Evolutionary conservation across 108 stramenopile species (phyloP).

Genomic region (Seminavis robusta): DNA sequence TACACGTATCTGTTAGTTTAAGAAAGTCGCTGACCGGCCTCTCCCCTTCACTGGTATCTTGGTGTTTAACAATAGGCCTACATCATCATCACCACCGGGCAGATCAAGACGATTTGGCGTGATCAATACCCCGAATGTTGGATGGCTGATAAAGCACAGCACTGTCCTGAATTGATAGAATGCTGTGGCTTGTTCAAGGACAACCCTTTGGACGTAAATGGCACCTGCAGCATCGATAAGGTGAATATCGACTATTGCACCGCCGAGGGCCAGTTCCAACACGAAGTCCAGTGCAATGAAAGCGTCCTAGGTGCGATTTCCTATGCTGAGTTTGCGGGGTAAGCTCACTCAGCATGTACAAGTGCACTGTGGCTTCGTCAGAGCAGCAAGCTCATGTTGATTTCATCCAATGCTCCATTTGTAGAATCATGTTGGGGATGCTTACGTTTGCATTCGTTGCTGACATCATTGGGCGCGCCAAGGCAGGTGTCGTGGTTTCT

Average conservation of each 20-base stretch:
- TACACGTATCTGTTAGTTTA: too few relatives aligned
- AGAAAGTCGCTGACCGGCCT: too few relatives aligned
- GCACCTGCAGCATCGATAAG: too few relatives aligned
- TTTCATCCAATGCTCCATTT: too few relatives aligned
- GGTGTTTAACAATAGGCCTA: too few relatives aligned
- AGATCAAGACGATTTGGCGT: constrained; percentile 18
- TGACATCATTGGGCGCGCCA: constrained; percentile 8
- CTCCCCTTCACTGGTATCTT: too few relatives aligned
- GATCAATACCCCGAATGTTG: constrained; percentile 3
- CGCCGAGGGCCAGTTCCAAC: background rate
- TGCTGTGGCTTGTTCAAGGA: too few relatives aligned
- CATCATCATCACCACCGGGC: constrained; percentile 21
- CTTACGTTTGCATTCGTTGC: constrained; percentile 15
- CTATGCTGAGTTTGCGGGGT: constrained; percentile 27
- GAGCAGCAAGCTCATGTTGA: too few relatives aligned
- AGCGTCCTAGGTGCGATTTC: background rate
- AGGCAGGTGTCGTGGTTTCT: constrained; percentile 8
- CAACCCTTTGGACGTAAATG: too few relatives aligned
- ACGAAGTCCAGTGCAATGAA: background rate
- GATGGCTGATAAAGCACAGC: background rate
- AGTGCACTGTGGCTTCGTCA: too few relatives aligned
- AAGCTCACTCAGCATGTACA: too few relatives aligned
- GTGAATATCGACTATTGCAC: too few relatives aligned
- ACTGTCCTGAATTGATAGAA: background rate
- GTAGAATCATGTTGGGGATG: constrained; percentile 35